These are phyloP conservation scores for Phaeosphaeriaceae sp. DNA, from an alignment of 2,329 filamentous ascomycete genomes.

Conservation along the genomic window DNA sequence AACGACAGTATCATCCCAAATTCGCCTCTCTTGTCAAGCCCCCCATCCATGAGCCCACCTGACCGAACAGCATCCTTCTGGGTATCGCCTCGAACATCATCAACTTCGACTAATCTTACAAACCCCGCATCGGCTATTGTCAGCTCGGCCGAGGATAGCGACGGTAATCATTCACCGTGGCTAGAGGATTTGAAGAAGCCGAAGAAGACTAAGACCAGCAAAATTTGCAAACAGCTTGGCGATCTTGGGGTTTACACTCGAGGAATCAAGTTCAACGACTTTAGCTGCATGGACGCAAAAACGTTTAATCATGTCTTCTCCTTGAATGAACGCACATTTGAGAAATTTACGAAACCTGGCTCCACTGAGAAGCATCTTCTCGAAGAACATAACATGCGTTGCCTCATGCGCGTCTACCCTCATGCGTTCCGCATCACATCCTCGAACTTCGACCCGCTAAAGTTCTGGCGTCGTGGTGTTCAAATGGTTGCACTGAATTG, in stretches of 20 bases:
- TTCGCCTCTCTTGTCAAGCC: conserved; percentile 59
- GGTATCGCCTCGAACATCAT: conserved; percentile 59
- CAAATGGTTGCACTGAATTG: conserved; percentile 99
- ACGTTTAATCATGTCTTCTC: conserved; percentile 95
- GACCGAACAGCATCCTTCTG: conserved; percentile 55
- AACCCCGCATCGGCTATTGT: conserved; percentile 59
- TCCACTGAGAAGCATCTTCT: conserved; percentile 78
- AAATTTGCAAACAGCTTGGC: conserved; percentile 83
- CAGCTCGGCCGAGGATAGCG: conserved; percentile 78
- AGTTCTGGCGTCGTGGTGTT: conserved; percentile 92
- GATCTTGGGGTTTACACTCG: conserved; percentile 81
- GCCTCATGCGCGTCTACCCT: conserved; percentile 89
- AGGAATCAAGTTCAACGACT: conserved; percentile 83
- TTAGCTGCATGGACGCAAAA: conserved; percentile 78
- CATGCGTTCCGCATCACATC: conserved; percentile 81
- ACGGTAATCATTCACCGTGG: conserved; percentile 65
- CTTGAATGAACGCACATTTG: conserved; percentile 88
- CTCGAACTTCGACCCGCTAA: conserved; percentile 91
- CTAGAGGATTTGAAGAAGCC: conserved; percentile 64
- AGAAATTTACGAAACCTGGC: conserved; percentile 77
- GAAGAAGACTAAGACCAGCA: conserved; percentile 71
- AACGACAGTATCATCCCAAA: conserved; percentile 63
- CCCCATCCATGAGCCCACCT: conserved; percentile 60
- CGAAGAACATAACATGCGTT: conserved; percentile 87
- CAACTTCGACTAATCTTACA: conserved; percentile 63